These are phyloP conservation scores for Rhodomyrtus psidioides DNA, from an alignment of 441 rosid genomes.

Conservation along the genomic window DNA sequence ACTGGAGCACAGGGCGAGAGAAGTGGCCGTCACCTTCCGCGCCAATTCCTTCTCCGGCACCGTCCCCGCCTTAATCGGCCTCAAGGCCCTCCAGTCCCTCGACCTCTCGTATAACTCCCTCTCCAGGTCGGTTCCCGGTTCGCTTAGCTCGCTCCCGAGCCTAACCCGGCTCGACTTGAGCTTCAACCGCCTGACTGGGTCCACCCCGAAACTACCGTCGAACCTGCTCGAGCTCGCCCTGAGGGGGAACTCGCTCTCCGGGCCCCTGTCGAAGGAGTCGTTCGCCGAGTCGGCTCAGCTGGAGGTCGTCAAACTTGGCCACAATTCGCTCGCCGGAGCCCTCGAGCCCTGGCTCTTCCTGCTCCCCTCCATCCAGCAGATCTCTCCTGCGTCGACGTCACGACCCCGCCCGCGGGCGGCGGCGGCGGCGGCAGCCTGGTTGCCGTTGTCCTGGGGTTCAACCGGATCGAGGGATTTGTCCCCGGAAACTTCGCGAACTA, in stretches of 20 bases:
- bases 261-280: constrained; percentile 30
- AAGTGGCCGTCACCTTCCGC: constrained; percentile 45
- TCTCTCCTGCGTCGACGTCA: constrained; percentile 43
- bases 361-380: constrained; percentile 64
- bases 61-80: constrained; percentile 36
- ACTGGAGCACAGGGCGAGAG: no score
- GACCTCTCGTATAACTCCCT: constrained; percentile 60
- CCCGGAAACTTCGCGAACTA: constrained; percentile 46
- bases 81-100: constrained; percentile 37
- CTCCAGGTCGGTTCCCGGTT: constrained; percentile 47
- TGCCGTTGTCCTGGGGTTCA: constrained; percentile 71
- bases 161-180: constrained; percentile 62
- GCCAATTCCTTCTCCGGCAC: constrained; percentile 63
- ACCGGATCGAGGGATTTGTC: constrained; percentile 38
- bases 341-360: constrained; percentile 69
- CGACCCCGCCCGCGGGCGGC: constrained; percentile 15
- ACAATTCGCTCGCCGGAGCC: constrained; percentile 60
- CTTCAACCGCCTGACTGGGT: constrained; percentile 59
- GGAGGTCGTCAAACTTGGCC: constrained; percentile 69
- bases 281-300: constrained; percentile 51
- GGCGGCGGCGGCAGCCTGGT: constrained; percentile 49
- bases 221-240: constrained; percentile 52
- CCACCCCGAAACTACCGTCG: constrained; percentile 51
- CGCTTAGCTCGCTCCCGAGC: constrained; percentile 23
- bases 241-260: constrained; percentile 57